phyloP scores from a whole-genome alignment of 768 basidiomycete genomes.

The Mycena alexandri region DNA sequence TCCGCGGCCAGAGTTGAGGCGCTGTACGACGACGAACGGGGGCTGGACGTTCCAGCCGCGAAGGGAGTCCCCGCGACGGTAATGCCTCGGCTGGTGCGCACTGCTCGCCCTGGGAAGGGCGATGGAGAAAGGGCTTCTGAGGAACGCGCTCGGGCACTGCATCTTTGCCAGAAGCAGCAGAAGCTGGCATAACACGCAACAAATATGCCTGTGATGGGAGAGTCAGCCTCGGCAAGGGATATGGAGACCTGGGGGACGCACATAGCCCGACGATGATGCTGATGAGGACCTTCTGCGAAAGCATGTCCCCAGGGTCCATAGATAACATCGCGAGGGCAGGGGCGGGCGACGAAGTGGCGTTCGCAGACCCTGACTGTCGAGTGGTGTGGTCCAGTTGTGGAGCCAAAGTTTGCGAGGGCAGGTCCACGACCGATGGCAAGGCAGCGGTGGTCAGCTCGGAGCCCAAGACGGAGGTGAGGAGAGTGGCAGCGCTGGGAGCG shows the following conservation, averaged over 20 bases:
- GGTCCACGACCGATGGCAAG: not conserved
- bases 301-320: not conserved
- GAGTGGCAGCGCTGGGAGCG: not conserved
- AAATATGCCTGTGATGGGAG: conserved; percentile 5
- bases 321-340: not conserved
- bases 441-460: not conserved
- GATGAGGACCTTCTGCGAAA: not conserved
- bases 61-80: not conserved
- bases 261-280: not conserved
- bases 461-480: not conserved
- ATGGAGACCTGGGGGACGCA: conserved; percentile 2
- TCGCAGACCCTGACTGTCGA: not conserved
- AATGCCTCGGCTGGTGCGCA: not conserved
- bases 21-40: not conserved
- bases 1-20: not conserved
- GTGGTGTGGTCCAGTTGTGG: not conserved
- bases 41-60: not conserved
- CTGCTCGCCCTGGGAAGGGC: not conserved
- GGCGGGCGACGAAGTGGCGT: not conserved
- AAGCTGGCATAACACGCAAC: not conserved
- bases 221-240: not conserved
- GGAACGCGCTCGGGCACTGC: not conserved
- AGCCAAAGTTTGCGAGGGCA: not conserved
- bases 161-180: conserved; percentile 1
- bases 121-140: not conserved